phyloP scores from a whole-genome alignment of 2,329 filamentous ascomycete species.

The Botrytis galanthina region DNA sequence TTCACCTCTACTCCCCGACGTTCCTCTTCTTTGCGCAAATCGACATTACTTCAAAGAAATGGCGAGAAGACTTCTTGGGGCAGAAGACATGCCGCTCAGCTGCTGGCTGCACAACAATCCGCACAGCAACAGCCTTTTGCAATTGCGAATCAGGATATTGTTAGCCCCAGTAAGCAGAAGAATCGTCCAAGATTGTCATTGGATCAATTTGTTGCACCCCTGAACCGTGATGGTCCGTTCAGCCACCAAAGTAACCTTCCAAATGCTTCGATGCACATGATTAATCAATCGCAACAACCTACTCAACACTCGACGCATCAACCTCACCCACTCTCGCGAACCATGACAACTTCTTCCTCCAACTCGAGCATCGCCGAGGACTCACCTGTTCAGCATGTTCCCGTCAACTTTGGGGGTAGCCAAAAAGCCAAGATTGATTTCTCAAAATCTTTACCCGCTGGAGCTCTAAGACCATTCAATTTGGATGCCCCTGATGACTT shows the following conservation, averaged over 20 bases:
- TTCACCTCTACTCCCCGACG: slow-evolving; percentile 60
- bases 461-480: slow-evolving; percentile 52
- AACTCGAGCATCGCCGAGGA: slow-evolving; percentile 75
- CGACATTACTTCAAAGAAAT: slow-evolving; percentile 82
- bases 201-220: slow-evolving; percentile 71
- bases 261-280: slow-evolving; percentile 52
- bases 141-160: slow-evolving; percentile 45
- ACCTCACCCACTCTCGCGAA: slow-evolving; percentile 81
- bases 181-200: slow-evolving; percentile 70
- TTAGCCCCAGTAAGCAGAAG: slow-evolving; percentile 56
- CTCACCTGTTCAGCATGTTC: slow-evolving; percentile 59
- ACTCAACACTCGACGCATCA: slow-evolving; percentile 44
- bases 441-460: slow-evolving; percentile 73
- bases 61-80: slow-evolving; percentile 65
- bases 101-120: slow-evolving; percentile 37
- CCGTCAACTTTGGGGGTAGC: slow-evolving; percentile 52
- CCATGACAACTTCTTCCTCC: slow-evolving; percentile 83
- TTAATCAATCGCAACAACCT: slow-evolving; percentile 39
- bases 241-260: slow-evolving; percentile 51
- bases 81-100: slow-evolving; percentile 54
- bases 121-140: slow-evolving; percentile 29
- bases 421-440: slow-evolving; percentile 57
- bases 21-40: slow-evolving; percentile 76
- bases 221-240: slow-evolving; percentile 64
- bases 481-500: slow-evolving; percentile 50